Evolutionary conservation across 116 monocot species (phyloP).

Genomic region (Cymodocea nodosa): DNA sequence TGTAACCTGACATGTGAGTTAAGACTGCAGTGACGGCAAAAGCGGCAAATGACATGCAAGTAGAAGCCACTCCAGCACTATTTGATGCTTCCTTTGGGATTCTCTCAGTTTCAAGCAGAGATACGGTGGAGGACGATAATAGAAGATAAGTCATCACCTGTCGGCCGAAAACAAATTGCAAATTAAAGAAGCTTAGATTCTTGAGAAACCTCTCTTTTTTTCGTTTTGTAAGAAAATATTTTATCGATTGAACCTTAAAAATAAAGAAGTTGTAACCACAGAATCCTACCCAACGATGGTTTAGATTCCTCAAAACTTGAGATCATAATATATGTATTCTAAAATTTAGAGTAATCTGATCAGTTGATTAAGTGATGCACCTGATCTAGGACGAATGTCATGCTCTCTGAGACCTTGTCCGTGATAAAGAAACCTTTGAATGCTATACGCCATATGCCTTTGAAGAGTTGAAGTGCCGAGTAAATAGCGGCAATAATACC

Average conservation of each 20-base stretch:
- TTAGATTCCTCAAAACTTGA: too few relatives aligned
- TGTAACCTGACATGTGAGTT: slow-evolving; percentile 18
- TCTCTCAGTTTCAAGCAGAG: slow-evolving; percentile 1
- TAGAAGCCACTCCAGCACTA: background rate
- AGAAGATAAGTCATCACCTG: slow-evolving; percentile 19
- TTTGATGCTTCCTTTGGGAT: background rate
- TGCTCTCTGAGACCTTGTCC: slow-evolving; percentile 8
- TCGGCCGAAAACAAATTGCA: slow-evolving; percentile 1
- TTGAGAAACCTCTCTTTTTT: too few relatives aligned
- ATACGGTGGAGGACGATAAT: slow-evolving; percentile 10
- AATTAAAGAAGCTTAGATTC: background rate
- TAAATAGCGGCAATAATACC: slow-evolving; percentile 10
- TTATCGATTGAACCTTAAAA: too few relatives aligned
- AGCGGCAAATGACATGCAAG: slow-evolving; percentile 13
- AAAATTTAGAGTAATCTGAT: background rate
- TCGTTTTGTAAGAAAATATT: too few relatives aligned
- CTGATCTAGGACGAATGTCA: slow-evolving; percentile 27
- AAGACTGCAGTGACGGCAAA: slow-evolving; percentile 7
- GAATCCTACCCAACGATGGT: too few relatives aligned
- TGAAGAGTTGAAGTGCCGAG: slow-evolving; percentile 12
- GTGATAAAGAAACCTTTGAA: slow-evolving; percentile 11
- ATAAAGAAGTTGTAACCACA: too few relatives aligned
- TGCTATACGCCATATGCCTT: slow-evolving; percentile 11
- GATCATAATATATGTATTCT: background rate
- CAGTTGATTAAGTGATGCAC: background rate